Evolutionary conservation across 345 rosid genomes (phyloP).

Genomic region (Linum lewisii): DNA sequence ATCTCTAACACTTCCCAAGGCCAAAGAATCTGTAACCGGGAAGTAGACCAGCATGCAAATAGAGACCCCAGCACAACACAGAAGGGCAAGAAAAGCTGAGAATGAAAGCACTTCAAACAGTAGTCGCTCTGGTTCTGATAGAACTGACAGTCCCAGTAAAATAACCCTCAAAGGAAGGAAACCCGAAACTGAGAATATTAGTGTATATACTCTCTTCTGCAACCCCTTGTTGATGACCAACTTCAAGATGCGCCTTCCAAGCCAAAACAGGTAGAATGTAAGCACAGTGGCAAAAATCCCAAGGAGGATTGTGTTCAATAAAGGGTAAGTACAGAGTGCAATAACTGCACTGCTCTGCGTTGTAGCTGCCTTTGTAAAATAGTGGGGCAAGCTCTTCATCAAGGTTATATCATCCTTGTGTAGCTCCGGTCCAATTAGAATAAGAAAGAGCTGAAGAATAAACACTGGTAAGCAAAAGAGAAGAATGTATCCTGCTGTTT

Average conservation of each 20-base stretch:
- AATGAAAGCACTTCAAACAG: constrained; percentile 73
- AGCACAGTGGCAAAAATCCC: constrained; percentile 63
- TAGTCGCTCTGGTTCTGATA: constrained; percentile 54
- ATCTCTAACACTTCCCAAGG: constrained; percentile 56
- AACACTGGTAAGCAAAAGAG: constrained; percentile 75
- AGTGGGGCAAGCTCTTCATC: constrained; percentile 34
- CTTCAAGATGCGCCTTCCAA: constrained; percentile 75
- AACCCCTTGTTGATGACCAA: constrained; percentile 87
- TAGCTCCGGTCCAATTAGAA: constrained; percentile 54
- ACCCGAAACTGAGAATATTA: constrained; percentile 71
- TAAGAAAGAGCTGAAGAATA: constrained; percentile 67
- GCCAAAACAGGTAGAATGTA: constrained; percentile 77
- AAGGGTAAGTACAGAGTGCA: constrained; percentile 82
- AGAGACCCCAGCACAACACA: constrained; percentile 63
- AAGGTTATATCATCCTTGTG: constrained; percentile 38
- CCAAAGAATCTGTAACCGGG: constrained; percentile 88
- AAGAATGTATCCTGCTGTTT: constrained; percentile 49
- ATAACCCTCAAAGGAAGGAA: constrained; percentile 81
- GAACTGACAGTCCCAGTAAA: constrained; percentile 72
- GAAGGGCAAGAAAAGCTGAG: constrained; percentile 66
- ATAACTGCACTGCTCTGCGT: constrained; percentile 18
- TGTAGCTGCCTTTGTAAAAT: constrained; percentile 55
- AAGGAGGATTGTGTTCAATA: constrained; percentile 71
- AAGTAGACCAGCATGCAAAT: constrained; percentile 77
- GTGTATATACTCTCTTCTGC: constrained; percentile 76